These are phyloP conservation scores for Mycogone perniciosa DNA, from an alignment of 2,329 filamentous ascomycete genomes.

Conservation along the genomic window DNA sequence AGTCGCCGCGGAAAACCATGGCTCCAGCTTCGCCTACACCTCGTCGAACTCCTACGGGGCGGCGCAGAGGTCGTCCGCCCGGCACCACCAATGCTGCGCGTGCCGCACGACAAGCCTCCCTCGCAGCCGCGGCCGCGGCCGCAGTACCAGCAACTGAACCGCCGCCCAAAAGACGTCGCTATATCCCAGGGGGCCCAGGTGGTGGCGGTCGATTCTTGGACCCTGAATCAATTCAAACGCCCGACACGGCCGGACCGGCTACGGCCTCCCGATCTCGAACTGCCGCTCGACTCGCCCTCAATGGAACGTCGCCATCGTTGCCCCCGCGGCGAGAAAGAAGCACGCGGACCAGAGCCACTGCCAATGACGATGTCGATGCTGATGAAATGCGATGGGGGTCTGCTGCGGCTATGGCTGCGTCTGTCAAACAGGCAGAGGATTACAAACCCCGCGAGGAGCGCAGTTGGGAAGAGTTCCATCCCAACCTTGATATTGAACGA, in stretches of 20 bases:
- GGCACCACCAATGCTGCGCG: conserved; percentile 37
- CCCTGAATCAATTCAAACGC: conserved; percentile 57
- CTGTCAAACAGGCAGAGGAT: conserved; percentile 84
- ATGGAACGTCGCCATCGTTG: conserved; percentile 32
- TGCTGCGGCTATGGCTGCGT: conserved; percentile 81
- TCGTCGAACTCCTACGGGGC: conserved; percentile 35
- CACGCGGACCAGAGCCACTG: conserved; percentile 45
- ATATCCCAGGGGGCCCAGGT: conserved; percentile 80
- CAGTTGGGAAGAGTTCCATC: conserved; percentile 96
- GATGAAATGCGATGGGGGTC: conserved; percentile 71
- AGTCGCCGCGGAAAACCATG: conserved; percentile 18
- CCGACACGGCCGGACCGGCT: conserved; percentile 34
- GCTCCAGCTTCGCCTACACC: conserved; percentile 33
- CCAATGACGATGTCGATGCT: conserved; percentile 45
- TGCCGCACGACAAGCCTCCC: conserved; percentile 31
- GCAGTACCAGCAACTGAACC: conserved; percentile 45
- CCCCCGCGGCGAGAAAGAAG: conserved; percentile 52
- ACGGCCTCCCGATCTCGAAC: conserved; percentile 46
- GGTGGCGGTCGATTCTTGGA: conserved; percentile 82
- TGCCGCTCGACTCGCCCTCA: conserved; percentile 41
- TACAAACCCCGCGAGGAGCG: conserved; percentile 97
- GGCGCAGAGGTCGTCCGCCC: conserved; percentile 42
- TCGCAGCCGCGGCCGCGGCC: conserved; percentile 24
- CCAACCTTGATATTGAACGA: conserved; percentile 82
- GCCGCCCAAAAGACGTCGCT: conserved; percentile 64